Percentiles rank a stretch among this genome's conserved stretches.
Conservation (phyloP, 1,284 basidiomycete genomes). For the Xerocomus alliaceus region DNA sequence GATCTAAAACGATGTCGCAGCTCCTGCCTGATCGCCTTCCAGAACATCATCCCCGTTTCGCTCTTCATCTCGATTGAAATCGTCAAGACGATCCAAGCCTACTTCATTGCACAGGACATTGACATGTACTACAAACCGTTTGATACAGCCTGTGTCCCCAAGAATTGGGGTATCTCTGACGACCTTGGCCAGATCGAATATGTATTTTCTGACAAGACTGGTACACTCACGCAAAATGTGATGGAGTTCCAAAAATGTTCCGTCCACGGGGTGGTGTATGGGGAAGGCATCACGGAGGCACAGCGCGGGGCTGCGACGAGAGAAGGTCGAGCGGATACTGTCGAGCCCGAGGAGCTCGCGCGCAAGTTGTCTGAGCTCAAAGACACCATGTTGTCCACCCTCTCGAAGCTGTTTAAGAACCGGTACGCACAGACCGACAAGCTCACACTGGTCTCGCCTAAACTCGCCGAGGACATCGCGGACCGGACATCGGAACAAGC, state of each 20-base stretch:
- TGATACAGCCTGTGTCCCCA: constrained; percentile 90
- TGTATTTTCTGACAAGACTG: constrained; percentile 97
- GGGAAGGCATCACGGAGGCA: constrained; percentile 94
- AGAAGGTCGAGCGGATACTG: constrained; percentile 69
- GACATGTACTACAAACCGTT: constrained; percentile 95
- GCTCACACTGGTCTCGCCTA: constrained; percentile 88
- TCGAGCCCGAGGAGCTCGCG: constrained; percentile 75
- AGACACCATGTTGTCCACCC: constrained; percentile 76
- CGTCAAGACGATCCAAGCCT: constrained; percentile 97
- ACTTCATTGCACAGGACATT: constrained; percentile 95
- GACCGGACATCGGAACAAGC: constrained; percentile 70
- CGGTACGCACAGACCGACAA: constrained; percentile 84
- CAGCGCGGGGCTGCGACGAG: constrained; percentile 91
- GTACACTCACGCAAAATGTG: constrained; percentile 93
- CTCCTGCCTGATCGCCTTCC: constrained; percentile 91
- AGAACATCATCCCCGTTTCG: constrained; percentile 97
- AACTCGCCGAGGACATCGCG: constrained; percentile 78
- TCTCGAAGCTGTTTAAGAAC: constrained; percentile 87
- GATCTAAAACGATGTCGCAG: constrained; percentile 45
- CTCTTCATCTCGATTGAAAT: constrained; percentile 98
- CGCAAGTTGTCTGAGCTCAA: constrained; percentile 73
- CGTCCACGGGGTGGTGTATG: constrained; percentile 83
- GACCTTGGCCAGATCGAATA: constrained; percentile 98
- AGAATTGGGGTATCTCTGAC: constrained; percentile 98
- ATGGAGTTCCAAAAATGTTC: constrained; percentile 99